These are phyloP conservation scores for Tuber borchii DNA, from an alignment of 495 filamentous ascomycete genomes.

Conservation along the genomic window DNA sequence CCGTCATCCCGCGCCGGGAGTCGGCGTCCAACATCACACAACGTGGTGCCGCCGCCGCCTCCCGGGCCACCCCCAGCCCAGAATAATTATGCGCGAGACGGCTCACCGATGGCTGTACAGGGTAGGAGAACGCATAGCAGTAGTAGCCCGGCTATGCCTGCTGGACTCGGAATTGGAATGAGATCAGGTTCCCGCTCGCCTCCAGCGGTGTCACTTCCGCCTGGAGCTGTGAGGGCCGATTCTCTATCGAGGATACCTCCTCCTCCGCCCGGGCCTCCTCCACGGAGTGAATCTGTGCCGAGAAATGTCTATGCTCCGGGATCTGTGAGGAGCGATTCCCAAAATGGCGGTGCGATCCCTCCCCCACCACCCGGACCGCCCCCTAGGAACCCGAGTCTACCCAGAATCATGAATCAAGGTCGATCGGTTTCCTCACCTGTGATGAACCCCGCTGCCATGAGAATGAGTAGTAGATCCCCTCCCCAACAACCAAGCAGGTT, in stretches of 20 bases:
- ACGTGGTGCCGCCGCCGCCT: constrained; percentile 35
- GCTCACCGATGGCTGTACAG: constrained; percentile 25
- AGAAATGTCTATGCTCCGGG: constrained; percentile 20
- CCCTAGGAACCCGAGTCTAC: constrained; percentile 26
- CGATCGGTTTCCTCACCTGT: constrained; percentile 29
- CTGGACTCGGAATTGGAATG: constrained; percentile 29
- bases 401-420: constrained; percentile 14
- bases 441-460: constrained; percentile 1
- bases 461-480: constrained; percentile 28
- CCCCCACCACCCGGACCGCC: constrained; percentile 29
- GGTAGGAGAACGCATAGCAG: constrained; percentile 21
- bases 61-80: constrained; percentile 34
- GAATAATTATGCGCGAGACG: constrained; percentile 15
- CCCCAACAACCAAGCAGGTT: constrained; percentile 18
- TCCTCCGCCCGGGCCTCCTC: constrained; percentile 37
- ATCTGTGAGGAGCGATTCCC: constrained; percentile 22
- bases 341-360: constrained; percentile 24
- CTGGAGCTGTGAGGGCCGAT: constrained; percentile 20
- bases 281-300: constrained; percentile 25
- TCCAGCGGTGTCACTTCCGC: constrained; percentile 13
- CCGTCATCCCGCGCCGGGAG: constrained; percentile 15
- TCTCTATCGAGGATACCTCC: constrained; percentile 33
- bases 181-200: constrained; percentile 27
- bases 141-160: constrained; percentile 21
- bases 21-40: constrained; percentile 14